phyloP scores from a whole-genome alignment of 2,329 filamentous ascomycete species.

The Phaeosphaeriaceae sp. region DNA sequence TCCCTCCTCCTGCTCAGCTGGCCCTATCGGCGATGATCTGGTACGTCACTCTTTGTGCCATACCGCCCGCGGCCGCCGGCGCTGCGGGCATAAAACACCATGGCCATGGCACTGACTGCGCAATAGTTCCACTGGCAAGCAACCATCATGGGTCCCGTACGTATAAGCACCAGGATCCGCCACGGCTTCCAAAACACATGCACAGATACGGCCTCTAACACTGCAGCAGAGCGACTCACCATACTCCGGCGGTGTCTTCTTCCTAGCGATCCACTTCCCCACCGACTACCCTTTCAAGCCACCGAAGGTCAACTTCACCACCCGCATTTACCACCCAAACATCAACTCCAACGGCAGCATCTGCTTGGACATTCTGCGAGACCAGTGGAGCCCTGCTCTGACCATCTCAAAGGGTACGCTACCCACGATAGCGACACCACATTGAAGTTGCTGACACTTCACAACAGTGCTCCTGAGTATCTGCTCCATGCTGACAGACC shows the following conservation, averaged over 20 bases:
- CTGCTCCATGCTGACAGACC: conserved; percentile 99
- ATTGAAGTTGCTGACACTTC: conserved; percentile 23
- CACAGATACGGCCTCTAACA: conserved; percentile 34
- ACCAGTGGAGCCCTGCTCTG: conserved; percentile 98
- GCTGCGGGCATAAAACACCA: conserved; percentile 12
- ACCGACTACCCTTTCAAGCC: conserved; percentile 99
- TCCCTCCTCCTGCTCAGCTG: conserved; percentile 97
- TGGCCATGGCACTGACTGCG: conserved; percentile 38
- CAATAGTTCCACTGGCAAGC: conserved; percentile 99
- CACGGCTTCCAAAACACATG: background rate
- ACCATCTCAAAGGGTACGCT: conserved; percentile 94
- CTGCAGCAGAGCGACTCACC: conserved; percentile 81
- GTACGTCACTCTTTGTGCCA: conserved; percentile 66
- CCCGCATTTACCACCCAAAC: conserved; percentile 99
- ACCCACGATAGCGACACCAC: background rate
- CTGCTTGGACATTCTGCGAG: conserved; percentile 96
- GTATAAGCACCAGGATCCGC: conserved; percentile 52
- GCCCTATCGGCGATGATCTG: conserved; percentile 95
- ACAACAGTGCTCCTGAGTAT: conserved; percentile 88
- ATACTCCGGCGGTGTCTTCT: conserved; percentile 98
- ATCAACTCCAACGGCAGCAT: conserved; percentile 99
- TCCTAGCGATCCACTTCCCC: conserved; percentile 97
- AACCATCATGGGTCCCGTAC: conserved; percentile 99
- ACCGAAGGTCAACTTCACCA: conserved; percentile 99
- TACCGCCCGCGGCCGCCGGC: conserved; percentile 33